phyloP scores from a whole-genome alignment of 2,329 filamentous ascomycete genomes.

The Sporothrix euskadiensis region DNA sequence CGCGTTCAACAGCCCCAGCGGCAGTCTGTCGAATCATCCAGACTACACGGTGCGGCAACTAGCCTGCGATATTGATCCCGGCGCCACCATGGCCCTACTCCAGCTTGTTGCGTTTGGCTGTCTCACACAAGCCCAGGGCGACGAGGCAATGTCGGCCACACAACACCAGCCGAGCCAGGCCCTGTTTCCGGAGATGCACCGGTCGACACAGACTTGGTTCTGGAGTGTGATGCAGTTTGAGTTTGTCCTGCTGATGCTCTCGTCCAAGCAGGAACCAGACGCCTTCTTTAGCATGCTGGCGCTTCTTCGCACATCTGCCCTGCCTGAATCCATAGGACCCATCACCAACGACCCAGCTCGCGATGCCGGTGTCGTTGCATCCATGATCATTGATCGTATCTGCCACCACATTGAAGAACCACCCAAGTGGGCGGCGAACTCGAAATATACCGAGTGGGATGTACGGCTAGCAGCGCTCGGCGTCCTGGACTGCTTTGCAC shows the following conservation, averaged over 20 bases:
- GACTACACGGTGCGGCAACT: slow-evolving; percentile 49
- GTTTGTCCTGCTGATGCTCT: slow-evolving; percentile 67
- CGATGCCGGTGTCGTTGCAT: slow-evolving; percentile 48
- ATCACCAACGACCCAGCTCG: slow-evolving; percentile 50
- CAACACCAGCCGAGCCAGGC: slow-evolving; percentile 29
- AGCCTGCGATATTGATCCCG: slow-evolving; percentile 60
- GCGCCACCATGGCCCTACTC: slow-evolving; percentile 65
- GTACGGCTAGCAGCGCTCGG: slow-evolving; percentile 52
- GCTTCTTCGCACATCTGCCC: slow-evolving; percentile 66
- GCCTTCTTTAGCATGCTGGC: slow-evolving; percentile 66
- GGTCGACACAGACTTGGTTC: slow-evolving; percentile 50
- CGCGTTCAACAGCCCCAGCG: slow-evolving; percentile 52
- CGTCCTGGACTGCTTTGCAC: slow-evolving; percentile 61
- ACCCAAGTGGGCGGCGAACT: slow-evolving; percentile 44
- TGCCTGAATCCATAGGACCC: slow-evolving; percentile 66
- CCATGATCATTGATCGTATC: slow-evolving; percentile 60
- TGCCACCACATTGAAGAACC: slow-evolving; percentile 62
- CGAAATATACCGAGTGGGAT: slow-evolving; percentile 44
- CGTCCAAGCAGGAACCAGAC: slow-evolving; percentile 62
- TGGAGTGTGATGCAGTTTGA: slow-evolving; percentile 69
- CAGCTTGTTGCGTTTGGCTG: slow-evolving; percentile 64
- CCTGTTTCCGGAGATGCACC: slow-evolving; percentile 32
- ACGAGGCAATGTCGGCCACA: slow-evolving; percentile 30
- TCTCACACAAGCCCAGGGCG: slow-evolving; percentile 40
- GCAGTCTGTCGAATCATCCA: slow-evolving; percentile 49